Percentiles rank a stretch among this genome's conserved stretches.
These are phyloP conservation scores for Byssothecium circinans DNA, from an alignment of 2,329 filamentous ascomycete genomes.

Conservation along the genomic window DNA sequence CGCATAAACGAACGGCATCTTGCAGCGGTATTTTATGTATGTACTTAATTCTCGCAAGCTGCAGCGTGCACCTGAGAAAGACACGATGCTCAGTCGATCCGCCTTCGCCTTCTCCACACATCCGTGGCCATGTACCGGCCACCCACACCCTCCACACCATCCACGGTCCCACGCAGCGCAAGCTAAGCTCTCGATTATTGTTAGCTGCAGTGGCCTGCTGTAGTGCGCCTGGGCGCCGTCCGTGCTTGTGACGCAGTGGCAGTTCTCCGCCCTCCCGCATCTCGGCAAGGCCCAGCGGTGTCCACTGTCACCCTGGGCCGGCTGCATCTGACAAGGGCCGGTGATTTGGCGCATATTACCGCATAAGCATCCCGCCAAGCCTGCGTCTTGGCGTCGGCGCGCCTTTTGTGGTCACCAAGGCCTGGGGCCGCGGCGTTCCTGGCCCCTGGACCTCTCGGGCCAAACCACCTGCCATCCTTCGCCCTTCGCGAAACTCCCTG, in stretches of 20 bases:
- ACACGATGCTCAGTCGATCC: neutral
- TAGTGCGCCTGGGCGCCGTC: neutral
- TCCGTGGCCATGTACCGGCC: neutral
- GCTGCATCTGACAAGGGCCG: conserved; percentile 33
- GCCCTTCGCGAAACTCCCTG: no score
- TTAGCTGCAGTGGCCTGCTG: no score
- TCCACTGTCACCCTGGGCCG: conserved; percentile 32
- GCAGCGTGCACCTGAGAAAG: no score
- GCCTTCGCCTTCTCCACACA: neutral
- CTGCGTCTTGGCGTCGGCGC: no score
- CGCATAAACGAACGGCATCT: no score
- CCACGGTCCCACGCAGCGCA: no score
- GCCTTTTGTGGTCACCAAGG: conserved; percentile 23
- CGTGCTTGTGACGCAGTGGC: conserved; percentile 32
- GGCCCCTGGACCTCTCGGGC: conserved; percentile 24
- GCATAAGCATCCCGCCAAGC: conserved; percentile 26
- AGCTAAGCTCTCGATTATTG: neutral
- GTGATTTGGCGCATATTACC: conserved; percentile 26
- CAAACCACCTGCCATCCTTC: neutral
- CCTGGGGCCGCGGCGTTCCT: conserved; percentile 27
- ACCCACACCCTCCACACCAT: no score
- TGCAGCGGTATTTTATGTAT: no score
- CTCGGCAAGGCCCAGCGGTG: conserved; percentile 33
- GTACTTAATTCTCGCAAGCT: no score
- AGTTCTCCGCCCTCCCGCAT: conserved; percentile 34